Evolutionary conservation across 225 moss, liverwort and hornwort species (phyloP).

Genomic region (Pleurozium schreberi): DNA sequence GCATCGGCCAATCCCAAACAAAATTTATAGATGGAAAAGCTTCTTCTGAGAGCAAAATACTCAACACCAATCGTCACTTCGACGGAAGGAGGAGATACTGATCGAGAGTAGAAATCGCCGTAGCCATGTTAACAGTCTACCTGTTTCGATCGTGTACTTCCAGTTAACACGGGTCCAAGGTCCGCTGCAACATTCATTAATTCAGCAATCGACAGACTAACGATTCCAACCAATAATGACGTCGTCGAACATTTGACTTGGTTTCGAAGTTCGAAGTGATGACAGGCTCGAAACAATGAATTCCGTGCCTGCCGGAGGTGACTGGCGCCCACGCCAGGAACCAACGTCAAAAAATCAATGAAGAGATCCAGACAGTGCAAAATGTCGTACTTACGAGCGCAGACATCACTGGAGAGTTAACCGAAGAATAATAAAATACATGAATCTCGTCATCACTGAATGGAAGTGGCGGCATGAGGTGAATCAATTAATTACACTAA

Average conservation of each 20-base stretch:
- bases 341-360: neutral
- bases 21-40: too few relatives aligned
- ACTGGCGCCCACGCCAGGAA: neutral
- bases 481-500: too few relatives aligned
- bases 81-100: neutral
- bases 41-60: neutral
- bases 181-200: conserved; percentile 44
- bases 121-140: neutral
- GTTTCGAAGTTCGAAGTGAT: neutral
- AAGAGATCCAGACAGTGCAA: neutral
- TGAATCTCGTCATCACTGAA: neutral
- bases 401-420: neutral
- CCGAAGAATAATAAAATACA: neutral
- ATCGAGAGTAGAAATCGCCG: neutral
- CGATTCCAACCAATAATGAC: neutral
- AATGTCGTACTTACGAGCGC: neutral
- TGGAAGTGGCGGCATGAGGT: neutral
- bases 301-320: neutral
- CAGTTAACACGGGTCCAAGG: too few relatives aligned
- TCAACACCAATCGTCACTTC: neutral
- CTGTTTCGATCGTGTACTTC: too few relatives aligned
- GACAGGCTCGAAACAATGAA: neutral
- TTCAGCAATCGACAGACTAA: conserved; percentile 10
- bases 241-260: neutral
- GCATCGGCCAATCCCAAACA: too few relatives aligned